Conservation (phyloP, 1,284 basidiomycete genomes). For the Puccinia polysora region DNA sequence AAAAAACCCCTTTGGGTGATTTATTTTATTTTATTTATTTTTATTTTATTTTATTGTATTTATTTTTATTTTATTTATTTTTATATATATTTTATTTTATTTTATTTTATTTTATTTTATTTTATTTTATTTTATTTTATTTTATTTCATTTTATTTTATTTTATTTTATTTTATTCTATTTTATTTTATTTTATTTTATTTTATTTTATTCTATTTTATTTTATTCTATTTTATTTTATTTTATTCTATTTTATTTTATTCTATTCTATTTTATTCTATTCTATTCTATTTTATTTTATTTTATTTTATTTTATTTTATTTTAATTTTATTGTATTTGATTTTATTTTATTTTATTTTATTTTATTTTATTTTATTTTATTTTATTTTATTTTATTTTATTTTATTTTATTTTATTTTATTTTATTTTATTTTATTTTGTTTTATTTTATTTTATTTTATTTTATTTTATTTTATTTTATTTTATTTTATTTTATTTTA, state of each 20-base stretch:
- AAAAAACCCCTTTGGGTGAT: not conserved
- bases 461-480: not conserved
- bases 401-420: too few species aligned
- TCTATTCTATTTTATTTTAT: not conserved
- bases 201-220: not conserved
- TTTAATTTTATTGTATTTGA: not conserved
- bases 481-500: not conserved
- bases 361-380: not conserved
- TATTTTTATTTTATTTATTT: not conserved
- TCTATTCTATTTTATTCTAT: not conserved
- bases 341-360: not conserved
- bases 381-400: not conserved
- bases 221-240: not conserved
- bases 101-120: not conserved
- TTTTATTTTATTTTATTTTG: not conserved
- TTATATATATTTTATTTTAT: not conserved
- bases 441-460: not conserved
- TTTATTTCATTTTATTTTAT: not conserved
- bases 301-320: not conserved
- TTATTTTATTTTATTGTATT: not conserved
- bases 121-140: not conserved
- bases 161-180: not conserved
- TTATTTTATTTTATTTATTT: not conserved
- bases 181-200: not conserved
- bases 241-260: not conserved